Evolutionary conservation across 2,329 filamentous ascomycete genomes (phyloP).

Genomic region (Fusarium poae): DNA sequence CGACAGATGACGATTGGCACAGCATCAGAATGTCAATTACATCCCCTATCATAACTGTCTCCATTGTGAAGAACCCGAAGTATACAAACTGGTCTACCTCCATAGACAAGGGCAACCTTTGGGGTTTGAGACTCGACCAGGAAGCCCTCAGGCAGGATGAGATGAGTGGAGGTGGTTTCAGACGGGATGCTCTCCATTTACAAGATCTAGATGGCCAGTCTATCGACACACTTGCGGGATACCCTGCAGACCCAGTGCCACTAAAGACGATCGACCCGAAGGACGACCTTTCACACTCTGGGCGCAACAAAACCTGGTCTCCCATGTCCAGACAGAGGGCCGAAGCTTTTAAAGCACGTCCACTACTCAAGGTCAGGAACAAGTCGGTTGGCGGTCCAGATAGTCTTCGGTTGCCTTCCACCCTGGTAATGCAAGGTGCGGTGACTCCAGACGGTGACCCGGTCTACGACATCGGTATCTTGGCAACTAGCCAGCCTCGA

Average conservation of each 20-base stretch:
- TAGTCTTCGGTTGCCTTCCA: background rate
- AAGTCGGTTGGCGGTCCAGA: no score
- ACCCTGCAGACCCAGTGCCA: background rate
- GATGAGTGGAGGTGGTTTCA: background rate
- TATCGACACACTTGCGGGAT: background rate
- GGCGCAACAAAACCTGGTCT: accelerated
- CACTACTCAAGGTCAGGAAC: background rate
- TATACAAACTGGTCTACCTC: slow-evolving; percentile 34
- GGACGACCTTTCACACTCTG: background rate
- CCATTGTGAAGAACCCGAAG: background rate
- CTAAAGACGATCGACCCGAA: background rate
- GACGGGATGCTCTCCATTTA: background rate
- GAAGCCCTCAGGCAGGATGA: background rate
- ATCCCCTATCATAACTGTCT: slow-evolving; percentile 22
- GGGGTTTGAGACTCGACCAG: slow-evolving; percentile 33
- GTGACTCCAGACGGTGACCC: background rate
- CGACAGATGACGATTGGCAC: slow-evolving; percentile 44
- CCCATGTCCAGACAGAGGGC: background rate
- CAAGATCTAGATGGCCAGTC: background rate
- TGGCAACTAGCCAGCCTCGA: slow-evolving; percentile 13
- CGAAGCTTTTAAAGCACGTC: background rate
- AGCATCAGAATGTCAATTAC: slow-evolving; percentile 42
- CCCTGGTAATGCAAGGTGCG: background rate
- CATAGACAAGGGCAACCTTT: slow-evolving; percentile 37
- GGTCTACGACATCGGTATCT: slow-evolving; percentile 13